phyloP scores from a whole-genome alignment of 2,329 filamentous ascomycete genomes.

The Periconia sp. region DNA sequence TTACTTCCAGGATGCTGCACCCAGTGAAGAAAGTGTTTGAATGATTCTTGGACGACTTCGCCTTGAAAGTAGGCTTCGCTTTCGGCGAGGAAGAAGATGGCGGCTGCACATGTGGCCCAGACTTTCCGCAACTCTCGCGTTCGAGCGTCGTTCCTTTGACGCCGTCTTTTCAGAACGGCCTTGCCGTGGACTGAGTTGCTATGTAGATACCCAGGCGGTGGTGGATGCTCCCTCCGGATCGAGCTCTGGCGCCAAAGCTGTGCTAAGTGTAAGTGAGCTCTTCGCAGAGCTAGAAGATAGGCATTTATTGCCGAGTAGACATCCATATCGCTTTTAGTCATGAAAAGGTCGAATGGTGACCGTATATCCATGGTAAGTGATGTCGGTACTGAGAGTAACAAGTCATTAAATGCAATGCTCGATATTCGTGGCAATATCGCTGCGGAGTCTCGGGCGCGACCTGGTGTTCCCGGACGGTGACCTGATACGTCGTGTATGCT shows the following conservation, averaged over 20 bases:
- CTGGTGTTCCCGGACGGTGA: slow-evolving; percentile 48
- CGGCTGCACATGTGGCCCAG: slow-evolving; percentile 89
- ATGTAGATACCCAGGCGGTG: slow-evolving; percentile 69
- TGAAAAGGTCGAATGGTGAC: slow-evolving; percentile 85
- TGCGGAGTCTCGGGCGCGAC: slow-evolving; percentile 41
- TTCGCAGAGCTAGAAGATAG: slow-evolving; percentile 83
- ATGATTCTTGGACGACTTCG: slow-evolving; percentile 82
- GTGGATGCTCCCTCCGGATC: slow-evolving; percentile 77
- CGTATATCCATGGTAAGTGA: slow-evolving; percentile 73
- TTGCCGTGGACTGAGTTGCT: slow-evolving; percentile 67
- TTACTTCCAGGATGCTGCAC: slow-evolving; percentile 51
- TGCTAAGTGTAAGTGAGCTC: slow-evolving; percentile 83
- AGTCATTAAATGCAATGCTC: slow-evolving; percentile 71
- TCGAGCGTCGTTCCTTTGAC: slow-evolving; percentile 68
- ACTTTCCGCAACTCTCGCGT: slow-evolving; percentile 75
- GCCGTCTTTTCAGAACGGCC: slow-evolving; percentile 65
- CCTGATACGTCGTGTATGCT: slow-evolving; percentile 59
- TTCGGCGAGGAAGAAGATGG: slow-evolving; percentile 88
- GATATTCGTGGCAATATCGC: slow-evolving; percentile 45
- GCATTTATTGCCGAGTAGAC: slow-evolving; percentile 85
- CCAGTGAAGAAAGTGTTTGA: slow-evolving; percentile 81
- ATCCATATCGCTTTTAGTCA: slow-evolving; percentile 75
- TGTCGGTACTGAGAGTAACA: slow-evolving; percentile 80
- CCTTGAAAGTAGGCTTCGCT: slow-evolving; percentile 88
- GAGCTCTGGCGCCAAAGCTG: slow-evolving; percentile 86